Evolutionary conservation across 345 rosid species (phyloP).

Genomic region (Raphanus sativus): DNA sequence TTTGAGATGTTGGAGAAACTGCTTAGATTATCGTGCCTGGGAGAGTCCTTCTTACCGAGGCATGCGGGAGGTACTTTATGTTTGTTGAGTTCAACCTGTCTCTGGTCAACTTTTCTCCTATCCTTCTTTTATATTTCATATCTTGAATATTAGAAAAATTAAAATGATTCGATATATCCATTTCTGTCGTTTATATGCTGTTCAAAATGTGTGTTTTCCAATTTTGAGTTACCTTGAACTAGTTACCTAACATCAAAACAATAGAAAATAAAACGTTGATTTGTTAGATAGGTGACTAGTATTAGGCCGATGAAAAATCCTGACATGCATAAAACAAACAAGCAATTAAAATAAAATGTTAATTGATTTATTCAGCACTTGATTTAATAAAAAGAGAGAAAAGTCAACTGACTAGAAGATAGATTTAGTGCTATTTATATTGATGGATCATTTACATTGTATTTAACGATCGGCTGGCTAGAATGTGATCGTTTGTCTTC

Average conservation of each 20-base stretch:
- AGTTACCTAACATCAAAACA: not conserved
- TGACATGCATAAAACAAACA: not conserved
- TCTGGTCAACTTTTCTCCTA: slow-evolving; percentile 30
- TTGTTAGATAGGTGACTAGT: not conserved
- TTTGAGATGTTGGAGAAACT: too few species aligned
- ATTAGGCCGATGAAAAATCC: not conserved
- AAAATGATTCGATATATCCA: not conserved
- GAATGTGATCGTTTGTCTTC: not conserved
- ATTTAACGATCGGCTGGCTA: not conserved
- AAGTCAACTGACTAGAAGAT: not conserved
- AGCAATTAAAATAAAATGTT: not conserved
- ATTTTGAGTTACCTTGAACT: not conserved
- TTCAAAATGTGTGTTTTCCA: not conserved
- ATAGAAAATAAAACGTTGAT: not conserved
- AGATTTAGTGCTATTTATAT: not conserved
- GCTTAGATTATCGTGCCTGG: too few species aligned
- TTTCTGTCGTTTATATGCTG: not conserved
- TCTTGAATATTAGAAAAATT: not conserved
- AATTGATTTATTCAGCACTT: not conserved
- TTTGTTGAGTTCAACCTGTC: too few species aligned
- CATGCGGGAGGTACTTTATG: too few species aligned
- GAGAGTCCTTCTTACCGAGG: too few species aligned
- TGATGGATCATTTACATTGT: not conserved
- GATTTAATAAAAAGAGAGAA: not conserved
- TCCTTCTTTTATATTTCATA: not conserved